These are phyloP conservation scores for Monilinia fructicola DNA, from an alignment of 2,329 filamentous ascomycete genomes.

Conservation along the genomic window DNA sequence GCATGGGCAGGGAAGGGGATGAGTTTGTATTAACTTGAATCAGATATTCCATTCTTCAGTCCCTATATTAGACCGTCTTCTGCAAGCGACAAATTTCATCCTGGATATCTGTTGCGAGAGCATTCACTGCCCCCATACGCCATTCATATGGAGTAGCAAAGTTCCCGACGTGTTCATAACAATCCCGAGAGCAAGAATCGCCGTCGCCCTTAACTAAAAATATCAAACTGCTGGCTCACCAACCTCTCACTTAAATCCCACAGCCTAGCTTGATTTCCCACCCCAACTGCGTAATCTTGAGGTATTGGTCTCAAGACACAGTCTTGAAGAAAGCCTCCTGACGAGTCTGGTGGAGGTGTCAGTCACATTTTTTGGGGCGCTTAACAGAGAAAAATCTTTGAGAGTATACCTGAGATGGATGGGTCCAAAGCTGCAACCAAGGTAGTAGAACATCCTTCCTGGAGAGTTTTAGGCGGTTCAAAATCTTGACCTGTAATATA, in stretches of 20 bases:
- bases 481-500: background rate
- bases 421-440: conserved; percentile 45
- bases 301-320: conserved; percentile 15
- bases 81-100: background rate
- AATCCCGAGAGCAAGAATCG: background rate
- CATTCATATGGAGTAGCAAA: background rate
- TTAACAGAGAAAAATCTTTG: background rate
- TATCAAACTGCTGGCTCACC: conserved; percentile 25
- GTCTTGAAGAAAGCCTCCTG: conserved; percentile 24
- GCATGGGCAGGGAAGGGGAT: background rate
- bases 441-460: conserved; percentile 37
- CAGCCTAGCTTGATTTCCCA: conserved; percentile 24
- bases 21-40: too few relatives aligned
- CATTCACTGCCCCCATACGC: background rate
- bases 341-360: background rate
- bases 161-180: background rate
- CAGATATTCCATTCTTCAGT: background rate
- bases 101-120: background rate
- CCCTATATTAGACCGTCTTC: background rate
- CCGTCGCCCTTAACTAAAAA: background rate
- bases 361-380: too few relatives aligned
- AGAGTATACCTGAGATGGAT: background rate
- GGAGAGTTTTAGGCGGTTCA: conserved; percentile 20
- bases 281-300: conserved; percentile 4
- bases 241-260: conserved; percentile 27